Evolutionary conservation across 257 asterid genomes (phyloP).

Genomic region (Gardenia jasminoides): DNA sequence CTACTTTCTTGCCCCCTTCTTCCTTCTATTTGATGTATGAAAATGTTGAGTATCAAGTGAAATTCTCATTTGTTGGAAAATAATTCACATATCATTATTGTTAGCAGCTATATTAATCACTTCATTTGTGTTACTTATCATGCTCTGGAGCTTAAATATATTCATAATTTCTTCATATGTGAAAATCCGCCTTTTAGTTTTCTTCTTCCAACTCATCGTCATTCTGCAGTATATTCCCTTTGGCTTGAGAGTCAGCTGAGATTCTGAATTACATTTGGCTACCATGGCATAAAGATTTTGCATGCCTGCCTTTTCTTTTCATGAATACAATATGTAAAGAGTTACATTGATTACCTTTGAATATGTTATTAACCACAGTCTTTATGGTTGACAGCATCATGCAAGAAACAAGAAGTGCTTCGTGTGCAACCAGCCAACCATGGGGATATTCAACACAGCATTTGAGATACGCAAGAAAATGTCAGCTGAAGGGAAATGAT

Average conservation of each 20-base stretch:
- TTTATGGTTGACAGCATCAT: constrained; percentile 70
- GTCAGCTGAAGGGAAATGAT: constrained; percentile 59
- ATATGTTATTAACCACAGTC: neutral
- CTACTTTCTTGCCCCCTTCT: neutral
- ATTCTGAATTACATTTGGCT: neutral
- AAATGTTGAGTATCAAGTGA: neutral
- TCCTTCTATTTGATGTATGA: neutral
- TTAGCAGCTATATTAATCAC: neutral
- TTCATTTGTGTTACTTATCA: neutral
- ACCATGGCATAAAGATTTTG: neutral
- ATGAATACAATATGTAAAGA: neutral
- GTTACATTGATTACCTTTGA: neutral
- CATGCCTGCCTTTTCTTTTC: neutral
- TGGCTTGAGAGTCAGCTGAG: neutral
- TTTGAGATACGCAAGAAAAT: constrained; percentile 78
- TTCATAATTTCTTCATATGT: neutral
- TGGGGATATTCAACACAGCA: constrained; percentile 94
- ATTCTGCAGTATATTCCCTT: neutral
- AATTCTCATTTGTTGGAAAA: neutral
- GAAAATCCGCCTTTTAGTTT: no score
- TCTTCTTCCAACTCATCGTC: neutral
- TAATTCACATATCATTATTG: neutral
- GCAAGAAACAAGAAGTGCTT: constrained; percentile 92
- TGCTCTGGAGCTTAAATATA: neutral
- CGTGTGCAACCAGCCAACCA: constrained; percentile 95